Base-by-base conservation (phyloP, 768 basidiomycete genomes). In the Russula lepida region DNA sequence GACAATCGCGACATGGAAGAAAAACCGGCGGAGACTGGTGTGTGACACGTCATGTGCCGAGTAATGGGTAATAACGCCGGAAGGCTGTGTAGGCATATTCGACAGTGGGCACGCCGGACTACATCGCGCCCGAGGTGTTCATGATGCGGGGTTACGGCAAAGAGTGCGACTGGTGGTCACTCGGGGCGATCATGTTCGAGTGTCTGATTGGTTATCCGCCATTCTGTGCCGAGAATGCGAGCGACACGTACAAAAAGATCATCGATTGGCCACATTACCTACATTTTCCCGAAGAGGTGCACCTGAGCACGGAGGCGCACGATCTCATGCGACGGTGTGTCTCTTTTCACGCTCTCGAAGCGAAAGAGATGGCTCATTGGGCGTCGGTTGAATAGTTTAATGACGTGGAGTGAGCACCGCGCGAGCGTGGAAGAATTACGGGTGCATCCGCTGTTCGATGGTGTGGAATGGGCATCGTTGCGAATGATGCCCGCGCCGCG, bases 151-250 rank as follows among this genome's bases (percentile, higher is more conserved):
- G 97, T 13, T 98, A 98, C 72, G 93, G 92, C 30, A 93, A 95
- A 68, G 95, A 95, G 74, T 98, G 95, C 70, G 97, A 99, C 72
- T 98, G 95, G 94, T 99, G 97, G 97, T 97, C 95, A 9, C 80
- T 98, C n/a, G 97, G 97, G 2, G 92, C 94, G 25, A 98, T 98
- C 77, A 95, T 92, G 89, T 99, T 95, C 72, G 95, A 98, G 74
- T 97, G 89, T 73, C 76, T 98, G 27, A 91, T 98, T 64, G 97
- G 97, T 54, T 98, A 97, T 73, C 93, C 95, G 21, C 94, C 93
- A 0, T 95, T 98, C 77, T 97, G 92, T 73, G 92, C 93, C 3
- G 95, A 98, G 72, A 89, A 89, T 56, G 93, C 97, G 21, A 92
- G 95, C 69, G 95, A 98, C 67, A 98, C 95, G 25, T 99, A 99